phyloP scores from a whole-genome alignment of 1,284 basidiomycete genomes.

The Veloporphyrellus conicus region DNA sequence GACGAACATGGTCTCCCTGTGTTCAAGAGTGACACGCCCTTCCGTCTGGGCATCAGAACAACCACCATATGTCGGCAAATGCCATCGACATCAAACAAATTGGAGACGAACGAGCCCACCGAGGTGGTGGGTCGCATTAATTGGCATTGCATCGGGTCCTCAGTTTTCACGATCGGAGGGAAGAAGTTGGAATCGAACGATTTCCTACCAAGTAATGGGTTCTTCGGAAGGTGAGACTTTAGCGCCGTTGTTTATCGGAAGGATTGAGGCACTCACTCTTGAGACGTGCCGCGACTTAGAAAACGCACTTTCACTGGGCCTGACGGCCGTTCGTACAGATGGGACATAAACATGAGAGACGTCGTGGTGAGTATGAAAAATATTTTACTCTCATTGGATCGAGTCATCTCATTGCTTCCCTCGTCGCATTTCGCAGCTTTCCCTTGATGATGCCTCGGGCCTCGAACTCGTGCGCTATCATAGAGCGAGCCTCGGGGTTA shows the following conservation, averaged over 20 bases:
- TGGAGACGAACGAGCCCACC: slow-evolving; percentile 1
- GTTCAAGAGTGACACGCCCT: slow-evolving; percentile 26
- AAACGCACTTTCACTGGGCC: slow-evolving; percentile 28
- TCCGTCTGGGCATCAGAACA: slow-evolving; percentile 22
- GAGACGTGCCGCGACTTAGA: slow-evolving; percentile 3
- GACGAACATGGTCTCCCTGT: slow-evolving; percentile 22
- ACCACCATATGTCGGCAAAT: slow-evolving; percentile 20
- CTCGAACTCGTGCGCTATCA: slow-evolving; percentile 30
- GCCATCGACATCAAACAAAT: neutral
- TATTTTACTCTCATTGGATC: neutral
- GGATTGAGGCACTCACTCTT: neutral
- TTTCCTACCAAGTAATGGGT: slow-evolving; percentile 20
- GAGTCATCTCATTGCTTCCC: neutral
- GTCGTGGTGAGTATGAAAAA: slow-evolving; percentile 17
- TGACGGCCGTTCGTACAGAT: slow-evolving; percentile 24
- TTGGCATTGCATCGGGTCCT: slow-evolving; percentile 22
- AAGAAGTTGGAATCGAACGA: slow-evolving; percentile 14
- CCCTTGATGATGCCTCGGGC: slow-evolving; percentile 16
- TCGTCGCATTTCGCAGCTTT: slow-evolving; percentile 16
- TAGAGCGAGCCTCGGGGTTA: slow-evolving; percentile 19
- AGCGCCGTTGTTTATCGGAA: too few relatives aligned
- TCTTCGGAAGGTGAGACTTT: slow-evolving; percentile 18
- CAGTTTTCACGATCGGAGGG: slow-evolving; percentile 21
- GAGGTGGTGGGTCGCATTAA: slow-evolving; percentile 20
- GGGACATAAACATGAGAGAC: slow-evolving; percentile 19